Conservation (phyloP, 257 asterid species). For the Coffea canephora region DNA sequence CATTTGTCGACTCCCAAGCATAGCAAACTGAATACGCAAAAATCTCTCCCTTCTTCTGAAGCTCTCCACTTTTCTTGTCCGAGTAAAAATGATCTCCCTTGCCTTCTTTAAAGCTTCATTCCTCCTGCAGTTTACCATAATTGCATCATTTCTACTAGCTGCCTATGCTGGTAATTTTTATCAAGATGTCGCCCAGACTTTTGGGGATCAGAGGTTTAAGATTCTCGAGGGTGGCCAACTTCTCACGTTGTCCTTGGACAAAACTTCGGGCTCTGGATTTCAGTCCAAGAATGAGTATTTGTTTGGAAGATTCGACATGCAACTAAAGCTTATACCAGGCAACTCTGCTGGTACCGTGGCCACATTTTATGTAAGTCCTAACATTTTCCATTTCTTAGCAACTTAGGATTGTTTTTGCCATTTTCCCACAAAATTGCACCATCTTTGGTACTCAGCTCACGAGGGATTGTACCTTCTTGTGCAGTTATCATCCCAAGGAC, state of each 20-base stretch:
- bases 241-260: background rate
- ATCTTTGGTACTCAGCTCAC: background rate
- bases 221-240: background rate
- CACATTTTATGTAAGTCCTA: background rate
- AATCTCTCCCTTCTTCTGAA: too few species aligned
- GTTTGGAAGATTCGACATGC: background rate
- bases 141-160: background rate
- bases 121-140: background rate
- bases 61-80: too few species aligned
- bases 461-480: background rate
- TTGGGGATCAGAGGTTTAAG: constrained; percentile 9
- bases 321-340: background rate
- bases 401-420: too few species aligned
- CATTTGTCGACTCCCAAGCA: background rate
- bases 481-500: constrained; percentile 32
- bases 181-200: constrained; percentile 12
- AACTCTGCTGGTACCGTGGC: background rate
- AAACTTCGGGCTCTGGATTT: background rate
- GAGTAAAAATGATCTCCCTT: background rate
- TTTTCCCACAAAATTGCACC: background rate
- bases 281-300: background rate
- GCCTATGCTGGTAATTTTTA: constrained; percentile 21
- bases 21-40: too few species aligned
- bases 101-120: background rate
- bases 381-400: background rate